Base-by-base conservation (phyloP, 192 early-diverging fungal species). In the Backusella luteola region DNA sequence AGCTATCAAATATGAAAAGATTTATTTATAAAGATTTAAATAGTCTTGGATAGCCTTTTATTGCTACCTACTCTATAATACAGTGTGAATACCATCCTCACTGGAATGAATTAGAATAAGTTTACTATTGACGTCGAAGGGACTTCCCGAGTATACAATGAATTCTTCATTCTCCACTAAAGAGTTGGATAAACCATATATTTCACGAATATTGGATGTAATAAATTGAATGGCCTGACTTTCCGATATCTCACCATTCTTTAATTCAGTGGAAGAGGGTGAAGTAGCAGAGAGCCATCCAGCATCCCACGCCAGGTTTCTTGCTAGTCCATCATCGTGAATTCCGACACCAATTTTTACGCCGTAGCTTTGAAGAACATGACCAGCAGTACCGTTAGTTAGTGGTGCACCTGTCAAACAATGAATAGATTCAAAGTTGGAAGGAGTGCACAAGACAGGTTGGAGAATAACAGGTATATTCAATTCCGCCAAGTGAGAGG, bases 281-380 rank as follows among this genome's bases (percentile, higher is more conserved):
- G 80, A 83, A 56, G 88, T 87, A 29, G 32, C 81, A 11, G 77
- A 52, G 2, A 84, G 85, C 91, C 92, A 93, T 11, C 91, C 94
- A 34, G 94, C 93, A 81, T 92, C 93, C 91, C 91, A 95, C 4
- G 89, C 85, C 53, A 94, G 79, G 59, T 90, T 89, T 52, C 91
- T 87, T 7, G 87, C 85, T 69, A 86, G 71, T 21, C 83, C 81
- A 39, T 89, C 84, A 75, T 84, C 86, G 3, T 76, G 41, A 9
- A 88, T 87, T 32, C 85, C 86, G 36, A 92, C 66, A 26, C 83
- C 86, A 21, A 93, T 79, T 44, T 86, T 89, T 26, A 95, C 93
- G 32, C 90, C 89, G 19, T 87, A 86, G 34, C 82, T 77, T 44
- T 81, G 67, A 14, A 95, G 81, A 35, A 89, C 80, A 34, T 89